These are phyloP conservation scores for Torulaspora delbrueckii DNA, from an alignment of 805 yeast genomes.

Conservation along the genomic window DNA sequence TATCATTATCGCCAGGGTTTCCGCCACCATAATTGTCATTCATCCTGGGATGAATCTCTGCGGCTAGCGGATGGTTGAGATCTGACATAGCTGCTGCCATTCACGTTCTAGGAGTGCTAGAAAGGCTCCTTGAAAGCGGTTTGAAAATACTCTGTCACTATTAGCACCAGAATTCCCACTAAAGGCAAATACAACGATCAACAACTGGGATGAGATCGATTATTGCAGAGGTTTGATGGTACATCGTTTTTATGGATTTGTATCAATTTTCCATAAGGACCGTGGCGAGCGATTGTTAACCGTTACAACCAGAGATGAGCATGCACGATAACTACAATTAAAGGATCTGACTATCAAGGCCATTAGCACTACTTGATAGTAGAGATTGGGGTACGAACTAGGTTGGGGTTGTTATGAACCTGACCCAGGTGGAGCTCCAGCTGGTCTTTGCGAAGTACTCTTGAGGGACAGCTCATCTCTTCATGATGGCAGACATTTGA, in stretches of 20 bases:
- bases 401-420: too few species aligned
- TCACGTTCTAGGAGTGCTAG: neutral
- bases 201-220: neutral
- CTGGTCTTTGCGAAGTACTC: too few species aligned
- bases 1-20: neutral
- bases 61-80: conserved; percentile 7
- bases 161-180: neutral
- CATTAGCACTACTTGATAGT: too few species aligned
- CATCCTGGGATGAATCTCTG: conserved; percentile 4
- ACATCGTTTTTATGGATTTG: neutral
- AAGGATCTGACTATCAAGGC: too few species aligned
- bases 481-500: too few species aligned
- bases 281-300: neutral
- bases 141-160: neutral
- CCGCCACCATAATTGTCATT: neutral
- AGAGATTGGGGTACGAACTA: too few species aligned
- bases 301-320: too few species aligned
- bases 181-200: neutral
- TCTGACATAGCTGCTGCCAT: conserved; percentile 8
- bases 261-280: neutral
- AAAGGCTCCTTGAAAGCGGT: neutral
- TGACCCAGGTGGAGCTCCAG: too few species aligned
- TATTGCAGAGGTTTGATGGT: neutral
- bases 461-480: too few species aligned
- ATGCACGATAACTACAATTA: neutral